phyloP scores from a whole-genome alignment of 805 yeast genomes.

The Saturnispora ahearnii region DNA sequence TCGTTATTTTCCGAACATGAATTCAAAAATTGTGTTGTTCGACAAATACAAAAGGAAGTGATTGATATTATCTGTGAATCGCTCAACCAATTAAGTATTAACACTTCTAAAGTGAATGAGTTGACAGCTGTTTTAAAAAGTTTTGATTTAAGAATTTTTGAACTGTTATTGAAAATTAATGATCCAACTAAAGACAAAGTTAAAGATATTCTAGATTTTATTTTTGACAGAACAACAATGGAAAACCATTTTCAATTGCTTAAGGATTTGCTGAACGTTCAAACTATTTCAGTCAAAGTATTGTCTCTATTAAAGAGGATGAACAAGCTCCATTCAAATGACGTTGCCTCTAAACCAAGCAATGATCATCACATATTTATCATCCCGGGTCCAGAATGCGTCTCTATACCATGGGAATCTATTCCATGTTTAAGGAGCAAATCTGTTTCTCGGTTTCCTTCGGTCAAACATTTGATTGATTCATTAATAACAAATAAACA shows the following conservation, averaged over 20 bases:
- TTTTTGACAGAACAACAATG: constrained; percentile 51
- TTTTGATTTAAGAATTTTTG: constrained; percentile 7
- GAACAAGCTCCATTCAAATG: background rate
- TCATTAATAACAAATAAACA: constrained; percentile 23
- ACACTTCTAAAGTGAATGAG: background rate
- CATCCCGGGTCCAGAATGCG: constrained; percentile 57
- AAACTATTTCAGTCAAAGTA: background rate
- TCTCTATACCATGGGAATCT: constrained; percentile 87
- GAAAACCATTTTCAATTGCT: constrained; percentile 29
- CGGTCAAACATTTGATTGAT: constrained; percentile 37
- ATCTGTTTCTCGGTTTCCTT: constrained; percentile 72
- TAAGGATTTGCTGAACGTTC: constrained; percentile 15
- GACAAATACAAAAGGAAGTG: background rate
- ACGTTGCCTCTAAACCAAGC: background rate
- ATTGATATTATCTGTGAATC: background rate
- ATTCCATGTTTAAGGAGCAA: constrained; percentile 42
- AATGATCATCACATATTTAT: constrained; percentile 49
- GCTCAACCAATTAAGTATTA: background rate
- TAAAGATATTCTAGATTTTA: constrained; percentile 56
- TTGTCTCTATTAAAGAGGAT: background rate
- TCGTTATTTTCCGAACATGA: constrained; percentile 42
- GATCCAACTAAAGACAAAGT: constrained; percentile 19
- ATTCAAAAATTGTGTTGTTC: constrained; percentile 19
- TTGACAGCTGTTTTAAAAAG: background rate
- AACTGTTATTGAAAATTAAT: constrained; percentile 10